Conservation (phyloP, 495 filamentous ascomycete species). For the Aspergillus kassunensis region DNA sequence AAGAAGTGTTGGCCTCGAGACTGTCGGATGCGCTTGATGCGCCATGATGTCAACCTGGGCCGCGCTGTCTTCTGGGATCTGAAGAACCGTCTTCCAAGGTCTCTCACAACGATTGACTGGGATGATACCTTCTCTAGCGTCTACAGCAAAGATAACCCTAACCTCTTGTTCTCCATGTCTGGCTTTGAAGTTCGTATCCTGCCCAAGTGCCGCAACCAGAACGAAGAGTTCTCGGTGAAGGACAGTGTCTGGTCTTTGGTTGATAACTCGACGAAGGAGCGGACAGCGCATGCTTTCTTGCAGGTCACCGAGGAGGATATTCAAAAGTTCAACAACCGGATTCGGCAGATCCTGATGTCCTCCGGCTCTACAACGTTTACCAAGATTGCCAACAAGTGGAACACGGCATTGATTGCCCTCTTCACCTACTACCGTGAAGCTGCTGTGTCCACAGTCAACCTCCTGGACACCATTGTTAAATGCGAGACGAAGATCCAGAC, state of each 20-base stretch:
- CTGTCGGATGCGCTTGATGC: conserved; percentile 96
- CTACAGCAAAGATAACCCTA: conserved; percentile 97
- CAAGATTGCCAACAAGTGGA: conserved; percentile 99
- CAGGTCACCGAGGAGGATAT: conserved; percentile 98
- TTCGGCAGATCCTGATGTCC: conserved; percentile 98
- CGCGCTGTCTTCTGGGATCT: conserved; percentile 99
- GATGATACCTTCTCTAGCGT: conserved; percentile 99
- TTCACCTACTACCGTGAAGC: conserved; percentile 99
- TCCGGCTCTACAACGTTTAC: conserved; percentile 99
- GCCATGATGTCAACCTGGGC: conserved; percentile 97
- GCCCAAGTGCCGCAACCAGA: conserved; percentile 91
- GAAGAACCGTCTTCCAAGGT: conserved; percentile 93
- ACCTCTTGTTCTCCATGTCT: conserved; percentile 95
- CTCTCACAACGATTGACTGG: conserved; percentile 97
- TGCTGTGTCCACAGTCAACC: conserved; percentile 91
- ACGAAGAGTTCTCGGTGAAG: conserved; percentile 95
- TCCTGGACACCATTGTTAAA: conserved; percentile 98
- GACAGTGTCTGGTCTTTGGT: conserved; percentile 98
- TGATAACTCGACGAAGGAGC: conserved; percentile 92
- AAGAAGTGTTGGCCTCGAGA: conserved; percentile 99
- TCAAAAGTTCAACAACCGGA: conserved; percentile 98
- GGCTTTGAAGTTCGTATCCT: conserved; percentile 97
- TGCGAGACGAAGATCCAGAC: conserved; percentile 99
- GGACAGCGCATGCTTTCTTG: conserved; percentile 96
- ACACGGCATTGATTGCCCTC: conserved; percentile 94